Conservation (phyloP, 2,329 filamentous ascomycete genomes). For the Dactylellina parvicollis region DNA sequence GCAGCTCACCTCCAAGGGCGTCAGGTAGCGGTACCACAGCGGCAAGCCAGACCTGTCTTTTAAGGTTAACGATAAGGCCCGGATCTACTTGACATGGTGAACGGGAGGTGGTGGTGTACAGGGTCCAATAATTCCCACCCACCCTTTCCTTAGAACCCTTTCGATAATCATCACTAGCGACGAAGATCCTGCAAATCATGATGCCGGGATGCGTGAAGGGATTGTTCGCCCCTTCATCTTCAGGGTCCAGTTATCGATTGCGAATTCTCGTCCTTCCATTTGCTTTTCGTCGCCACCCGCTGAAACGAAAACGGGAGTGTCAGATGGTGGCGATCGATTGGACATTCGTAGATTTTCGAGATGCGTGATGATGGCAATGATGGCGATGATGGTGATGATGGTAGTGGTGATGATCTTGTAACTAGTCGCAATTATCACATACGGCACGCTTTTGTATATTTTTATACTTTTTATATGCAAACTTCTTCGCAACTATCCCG, state of each 20-base stretch:
- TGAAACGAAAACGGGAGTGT: slow-evolving; percentile 25
- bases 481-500: too few relatives aligned
- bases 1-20: slow-evolving; percentile 22
- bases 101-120: slow-evolving; percentile 33
- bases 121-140: slow-evolving; percentile 21
- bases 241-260: slow-evolving; percentile 44
- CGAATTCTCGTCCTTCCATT: slow-evolving; percentile 5
- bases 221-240: slow-evolving; percentile 5
- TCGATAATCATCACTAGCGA: neutral
- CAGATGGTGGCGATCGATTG: slow-evolving; percentile 40
- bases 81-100: slow-evolving; percentile 39
- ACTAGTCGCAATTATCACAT: neutral
- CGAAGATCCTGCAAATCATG: slow-evolving; percentile 52
- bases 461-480: slow-evolving; percentile 24
- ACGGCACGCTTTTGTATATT: slow-evolving; percentile 19
- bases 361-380: slow-evolving; percentile 43
- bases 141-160: neutral
- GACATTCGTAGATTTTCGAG: slow-evolving; percentile 14
- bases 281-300: slow-evolving; percentile 30
- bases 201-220: slow-evolving; percentile 34
- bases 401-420: slow-evolving; percentile 17
- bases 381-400: neutral
- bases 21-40: slow-evolving; percentile 32
- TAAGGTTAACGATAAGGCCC: slow-evolving; percentile 39
- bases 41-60: slow-evolving; percentile 23